A percentile compares a stretch with the other conserved stretches of the same genome.
Evolutionary conservation across 306 rosid species (phyloP).

Genomic region (Castanopsis chinensis): DNA sequence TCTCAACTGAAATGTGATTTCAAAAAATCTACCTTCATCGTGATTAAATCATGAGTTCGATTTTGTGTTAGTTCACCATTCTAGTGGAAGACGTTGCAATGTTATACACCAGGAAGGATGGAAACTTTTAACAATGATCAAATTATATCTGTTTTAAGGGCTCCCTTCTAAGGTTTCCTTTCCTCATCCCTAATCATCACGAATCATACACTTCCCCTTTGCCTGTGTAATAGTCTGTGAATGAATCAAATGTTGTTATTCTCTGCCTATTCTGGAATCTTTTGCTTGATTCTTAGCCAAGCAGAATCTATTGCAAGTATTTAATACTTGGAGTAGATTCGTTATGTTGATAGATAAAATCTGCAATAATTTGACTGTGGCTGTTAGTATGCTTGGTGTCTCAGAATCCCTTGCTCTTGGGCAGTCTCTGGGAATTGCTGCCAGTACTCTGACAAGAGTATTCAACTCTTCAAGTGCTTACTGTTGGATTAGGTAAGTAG

Average conservation of each 20-base stretch:
- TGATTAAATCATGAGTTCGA: neutral
- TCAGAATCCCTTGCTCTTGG: slow-evolving; percentile 95
- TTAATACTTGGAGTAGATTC: no score
- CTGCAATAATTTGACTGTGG: slow-evolving; percentile 90
- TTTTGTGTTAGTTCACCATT: neutral
- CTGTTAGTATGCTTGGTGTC: slow-evolving; percentile 93
- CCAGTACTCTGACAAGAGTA: slow-evolving; percentile 69
- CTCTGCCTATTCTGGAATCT: neutral
- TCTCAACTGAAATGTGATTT: neutral
- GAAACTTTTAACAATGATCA: neutral
- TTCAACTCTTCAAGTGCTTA: slow-evolving; percentile 93
- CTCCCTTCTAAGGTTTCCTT: neutral
- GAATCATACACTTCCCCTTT: neutral
- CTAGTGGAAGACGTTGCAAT: neutral
- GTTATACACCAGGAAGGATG: neutral
- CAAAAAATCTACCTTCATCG: neutral
- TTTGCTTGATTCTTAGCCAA: neutral
- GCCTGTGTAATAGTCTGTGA: neutral
- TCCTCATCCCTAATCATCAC: neutral
- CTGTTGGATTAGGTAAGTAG: slow-evolving; percentile 91
- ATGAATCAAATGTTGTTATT: neutral
- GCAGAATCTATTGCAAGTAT: no score
- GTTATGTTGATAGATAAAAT: no score
- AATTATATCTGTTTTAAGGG: neutral
- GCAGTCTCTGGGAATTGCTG: slow-evolving; percentile 78